Base-by-base conservation (phyloP, 2,329 filamentous ascomycete species). In the Fusarium sp. region DNA sequence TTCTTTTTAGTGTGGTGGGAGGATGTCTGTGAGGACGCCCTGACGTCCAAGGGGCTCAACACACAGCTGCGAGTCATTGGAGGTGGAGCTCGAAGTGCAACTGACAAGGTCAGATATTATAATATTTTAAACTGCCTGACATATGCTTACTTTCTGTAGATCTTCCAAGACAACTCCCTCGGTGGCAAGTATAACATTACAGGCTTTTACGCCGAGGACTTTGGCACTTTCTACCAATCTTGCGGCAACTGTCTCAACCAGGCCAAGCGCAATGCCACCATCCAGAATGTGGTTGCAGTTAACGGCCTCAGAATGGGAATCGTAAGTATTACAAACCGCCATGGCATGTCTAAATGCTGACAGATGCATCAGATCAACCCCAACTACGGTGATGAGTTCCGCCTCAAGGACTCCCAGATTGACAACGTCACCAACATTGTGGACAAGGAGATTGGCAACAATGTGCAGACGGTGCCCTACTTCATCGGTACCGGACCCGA, bases 151-250 rank as follows among this genome's bases (percentile, higher is more conserved):
- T 34, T 27, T 2, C n/a, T 0, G 0, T 7, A 77, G 75, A 77
- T 77, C 55, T 77, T 77, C 43, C 74, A 77, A 50, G 75, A 77
- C 4, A 77, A 77, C 59, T 77, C 75, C 0, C 71, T 77, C 0
- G 75, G 75, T 2, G 75, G 75, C 37, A 77, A 77, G 65, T 77
- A 77, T 51, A 77, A 77, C 50, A 77, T 77, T 51, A 77, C 75
- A 0, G 75, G 73, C 54, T 78, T 77, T 27, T 77, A 76, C 46
- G 75, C 75, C 1, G 65, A 77, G 37, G 61, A 63, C 3, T 77
- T 77, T 10, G 75, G 75, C 13, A 77, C 75, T 1, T 76, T 77
- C 30, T 77, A 77, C 15, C 75, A 77, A 27, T 75, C 70, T 0
- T 77, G 75, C 7, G 75, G 75, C 4, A 77, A 77, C 59, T 77